These are phyloP conservation scores for Nectriaceae sp. DNA, from an alignment of 2,329 filamentous ascomycete genomes.

Conservation along the genomic window DNA sequence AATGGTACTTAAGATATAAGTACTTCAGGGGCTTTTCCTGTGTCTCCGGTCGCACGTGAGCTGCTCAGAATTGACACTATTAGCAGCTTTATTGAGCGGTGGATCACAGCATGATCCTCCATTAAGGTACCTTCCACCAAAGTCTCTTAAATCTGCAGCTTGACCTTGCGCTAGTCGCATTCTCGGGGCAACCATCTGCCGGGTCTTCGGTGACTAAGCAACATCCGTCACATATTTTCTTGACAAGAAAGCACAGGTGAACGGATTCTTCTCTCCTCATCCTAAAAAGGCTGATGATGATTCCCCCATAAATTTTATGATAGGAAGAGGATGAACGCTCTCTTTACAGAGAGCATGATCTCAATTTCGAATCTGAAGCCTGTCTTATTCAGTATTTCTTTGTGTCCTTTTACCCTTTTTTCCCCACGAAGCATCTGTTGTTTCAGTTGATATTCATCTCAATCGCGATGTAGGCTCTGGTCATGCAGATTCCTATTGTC, in stretches of 20 bases:
- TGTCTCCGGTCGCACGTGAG: too few species aligned
- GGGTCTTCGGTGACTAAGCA: slow-evolving; percentile 30
- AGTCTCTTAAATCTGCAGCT: neutral
- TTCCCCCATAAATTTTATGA: slow-evolving; percentile 58
- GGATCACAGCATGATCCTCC: too few species aligned
- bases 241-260: slow-evolving; percentile 11
- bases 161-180: neutral
- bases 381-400: slow-evolving; percentile 11
- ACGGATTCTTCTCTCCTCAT: slow-evolving; percentile 32
- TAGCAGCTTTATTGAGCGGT: too few species aligned
- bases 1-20: neutral
- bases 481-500: too few species aligned
- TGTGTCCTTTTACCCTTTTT: slow-evolving; percentile 4
- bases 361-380: slow-evolving; percentile 66
- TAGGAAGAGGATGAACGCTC: slow-evolving; percentile 70
- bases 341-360: slow-evolving; percentile 57
- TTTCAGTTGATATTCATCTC: too few species aligned
- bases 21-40: neutral
- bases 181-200: slow-evolving; percentile 27
- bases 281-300: slow-evolving; percentile 60
- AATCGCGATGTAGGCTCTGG: too few species aligned
- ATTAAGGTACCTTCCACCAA: too few species aligned
- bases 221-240: slow-evolving; percentile 20
- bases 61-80: too few species aligned
- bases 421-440: neutral